Conservation (phyloP, 345 rosid genomes). For the Brassica rapa region DNA sequence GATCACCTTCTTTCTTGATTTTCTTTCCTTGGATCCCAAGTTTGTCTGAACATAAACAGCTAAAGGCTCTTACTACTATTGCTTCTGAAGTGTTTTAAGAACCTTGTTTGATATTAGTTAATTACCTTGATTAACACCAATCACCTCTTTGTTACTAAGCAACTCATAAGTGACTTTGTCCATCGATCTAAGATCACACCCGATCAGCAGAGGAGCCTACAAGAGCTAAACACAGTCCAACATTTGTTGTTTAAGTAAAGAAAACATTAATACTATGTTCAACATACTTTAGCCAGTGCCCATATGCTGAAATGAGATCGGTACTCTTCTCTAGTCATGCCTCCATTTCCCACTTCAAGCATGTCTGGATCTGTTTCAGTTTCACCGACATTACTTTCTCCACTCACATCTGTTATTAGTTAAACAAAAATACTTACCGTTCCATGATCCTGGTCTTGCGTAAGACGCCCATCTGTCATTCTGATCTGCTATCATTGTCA, state of each 20-base stretch:
- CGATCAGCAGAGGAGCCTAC: slow-evolving; percentile 75
- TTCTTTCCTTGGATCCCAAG: slow-evolving; percentile 85
- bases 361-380: slow-evolving; percentile 84
- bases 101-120: background rate
- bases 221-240: slow-evolving; percentile 20
- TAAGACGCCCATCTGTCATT: slow-evolving; percentile 76
- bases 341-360: slow-evolving; percentile 99
- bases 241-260: background rate
- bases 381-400: slow-evolving; percentile 12
- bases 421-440: slow-evolving; percentile 49
- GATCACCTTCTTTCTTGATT: slow-evolving; percentile 59
- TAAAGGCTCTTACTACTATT: background rate
- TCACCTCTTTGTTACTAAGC: slow-evolving; percentile 71
- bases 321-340: slow-evolving; percentile 84
- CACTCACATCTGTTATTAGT: background rate
- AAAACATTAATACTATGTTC: background rate
- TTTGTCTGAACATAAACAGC: slow-evolving; percentile 49
- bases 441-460: slow-evolving; percentile 94
- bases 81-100: background rate
- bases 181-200: slow-evolving; percentile 73
- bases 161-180: slow-evolving; percentile 55
- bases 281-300: slow-evolving; percentile 78
- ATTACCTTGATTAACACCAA: slow-evolving; percentile 84
- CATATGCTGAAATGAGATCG: slow-evolving; percentile 84
- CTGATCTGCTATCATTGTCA: slow-evolving; percentile 62